phyloP scores from a whole-genome alignment of 1,139 yeast species.

The Geotrichum australiense region DNA sequence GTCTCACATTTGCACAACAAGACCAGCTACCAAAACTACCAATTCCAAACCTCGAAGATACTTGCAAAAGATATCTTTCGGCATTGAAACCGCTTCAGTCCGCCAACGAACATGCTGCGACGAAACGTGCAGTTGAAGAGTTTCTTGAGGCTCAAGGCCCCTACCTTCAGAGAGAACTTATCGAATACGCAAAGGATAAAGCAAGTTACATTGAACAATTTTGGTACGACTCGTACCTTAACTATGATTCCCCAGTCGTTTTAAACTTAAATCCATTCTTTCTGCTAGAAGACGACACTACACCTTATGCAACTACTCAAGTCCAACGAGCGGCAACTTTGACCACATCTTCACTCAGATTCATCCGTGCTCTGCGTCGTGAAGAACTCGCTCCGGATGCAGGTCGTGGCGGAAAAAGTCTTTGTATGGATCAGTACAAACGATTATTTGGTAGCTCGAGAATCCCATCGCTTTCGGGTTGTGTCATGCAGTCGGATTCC shows the following conservation, averaged over 20 bases:
- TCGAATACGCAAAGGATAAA: conserved; percentile 54
- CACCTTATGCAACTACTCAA: conserved; percentile 65
- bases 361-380: conserved; percentile 68
- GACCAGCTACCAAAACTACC: conserved; percentile 57
- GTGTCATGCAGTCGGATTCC: conserved; percentile 75
- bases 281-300: conserved; percentile 82
- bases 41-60: conserved; percentile 62
- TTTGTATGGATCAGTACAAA: conserved; percentile 86
- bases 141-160: conserved; percentile 55
- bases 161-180: conserved; percentile 54
- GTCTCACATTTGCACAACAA: conserved; percentile 49
- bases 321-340: conserved; percentile 77
- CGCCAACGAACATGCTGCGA: conserved; percentile 55
- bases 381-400: conserved; percentile 67
- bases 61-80: conserved; percentile 56
- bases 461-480: conserved; percentile 72
- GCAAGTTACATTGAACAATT: conserved; percentile 84
- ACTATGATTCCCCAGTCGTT: conserved; percentile 80
- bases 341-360: conserved; percentile 67
- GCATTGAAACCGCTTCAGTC: conserved; percentile 68
- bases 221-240: conserved; percentile 85
- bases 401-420: conserved; percentile 47
- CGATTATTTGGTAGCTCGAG: conserved; percentile 80
- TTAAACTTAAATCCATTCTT: conserved; percentile 82
- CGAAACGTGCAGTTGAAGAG: conserved; percentile 51